Evolutionary conservation across 2,329 filamentous ascomycete species (phyloP), one percentile per base, ranked within the genome.

Genomic region (Cladosporium velox): DNA sequence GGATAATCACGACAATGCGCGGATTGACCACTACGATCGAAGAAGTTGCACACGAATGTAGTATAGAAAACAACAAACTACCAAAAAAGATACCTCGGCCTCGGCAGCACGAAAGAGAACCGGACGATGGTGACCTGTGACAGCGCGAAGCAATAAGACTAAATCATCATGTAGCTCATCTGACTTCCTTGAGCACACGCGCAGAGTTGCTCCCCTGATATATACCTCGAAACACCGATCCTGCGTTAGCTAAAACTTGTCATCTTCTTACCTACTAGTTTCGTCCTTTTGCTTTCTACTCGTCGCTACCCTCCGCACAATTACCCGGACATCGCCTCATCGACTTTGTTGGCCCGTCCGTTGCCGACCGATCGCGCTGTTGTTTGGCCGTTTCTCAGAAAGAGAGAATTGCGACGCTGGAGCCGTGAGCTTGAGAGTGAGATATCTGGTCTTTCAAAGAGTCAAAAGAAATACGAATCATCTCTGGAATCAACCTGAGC

Each of bases 261-360:
- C 14, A 51, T 55, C 34, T 35, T 64, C 35, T 64, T 64, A 64
- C 60, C 49, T 54, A 64, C 58, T 60, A 51, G 44, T 61, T 61
- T 64, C 60, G 18, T 30, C 12, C 24, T n/a, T 28, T 41, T 55
- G 38, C 21, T 35, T 44, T 61, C 34, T n/a, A 52, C 28, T 64
- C 51, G 60, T 64, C 60, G 60, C 49, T 7, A 1, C 35, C 49
- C 6, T 64, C 60, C 60, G 51, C 18, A 26, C 41, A 18, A 55
- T 64, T 57, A 64, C 49, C 60, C 60, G 60, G 60, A 64, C 60
- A 55, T 64, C 60, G 60, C 60, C 60, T 64, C 49, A 30, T 55
- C 59, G 28, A 41, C 51, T 34, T 64, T 44, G 28, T 51, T 30
- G 35, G 24, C 24, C 54, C 60, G 60, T 54, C 51, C 49, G 60